Conservation (phyloP, 2,329 filamentous ascomycete genomes). For the Colletotrichum sublineola region DNA sequence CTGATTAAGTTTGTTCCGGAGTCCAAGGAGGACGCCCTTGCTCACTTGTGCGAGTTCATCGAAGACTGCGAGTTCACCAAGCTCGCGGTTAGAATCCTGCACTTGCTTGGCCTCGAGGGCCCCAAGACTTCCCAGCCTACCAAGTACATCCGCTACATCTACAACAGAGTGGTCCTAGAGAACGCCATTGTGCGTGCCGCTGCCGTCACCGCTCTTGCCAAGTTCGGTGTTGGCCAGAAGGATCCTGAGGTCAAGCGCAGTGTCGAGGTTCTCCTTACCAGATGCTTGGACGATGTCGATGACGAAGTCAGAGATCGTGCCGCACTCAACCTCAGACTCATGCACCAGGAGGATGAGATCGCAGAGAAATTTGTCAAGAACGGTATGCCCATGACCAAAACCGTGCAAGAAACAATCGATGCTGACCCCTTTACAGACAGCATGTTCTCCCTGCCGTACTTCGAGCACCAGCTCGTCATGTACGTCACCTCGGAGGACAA, state of each 20-base stretch:
- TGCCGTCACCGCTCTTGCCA: slow-evolving; percentile 93
- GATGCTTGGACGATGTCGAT: slow-evolving; percentile 96
- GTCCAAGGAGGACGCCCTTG: slow-evolving; percentile 82
- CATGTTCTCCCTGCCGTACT: slow-evolving; percentile 93
- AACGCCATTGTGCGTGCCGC: slow-evolving; percentile 96
- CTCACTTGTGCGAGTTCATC: slow-evolving; percentile 98
- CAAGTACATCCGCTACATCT: slow-evolving; percentile 99
- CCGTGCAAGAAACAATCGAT: background rate
- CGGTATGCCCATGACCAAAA: slow-evolving; percentile 64
- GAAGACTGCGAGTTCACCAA: slow-evolving; percentile 99
- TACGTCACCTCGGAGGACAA: slow-evolving; percentile 96
- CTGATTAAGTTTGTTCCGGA: slow-evolving; percentile 99
- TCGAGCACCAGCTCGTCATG: slow-evolving; percentile 97
- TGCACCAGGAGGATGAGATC: slow-evolving; percentile 91
- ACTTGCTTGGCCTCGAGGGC: slow-evolving; percentile 93
- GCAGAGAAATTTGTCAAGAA: slow-evolving; percentile 93
- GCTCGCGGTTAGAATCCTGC: slow-evolving; percentile 92
- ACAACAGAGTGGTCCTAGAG: slow-evolving; percentile 97
- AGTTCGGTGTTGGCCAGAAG: slow-evolving; percentile 97
- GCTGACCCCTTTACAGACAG: slow-evolving; percentile 71
- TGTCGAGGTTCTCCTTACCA: slow-evolving; percentile 89
- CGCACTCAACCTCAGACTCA: slow-evolving; percentile 90
- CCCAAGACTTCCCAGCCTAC: slow-evolving; percentile 96
- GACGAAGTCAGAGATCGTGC: slow-evolving; percentile 98
- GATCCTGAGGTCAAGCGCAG: slow-evolving; percentile 97